Base-by-base conservation (phyloP, 2,329 filamentous ascomycete species). In the Stemphylium lycopersici region DNA sequence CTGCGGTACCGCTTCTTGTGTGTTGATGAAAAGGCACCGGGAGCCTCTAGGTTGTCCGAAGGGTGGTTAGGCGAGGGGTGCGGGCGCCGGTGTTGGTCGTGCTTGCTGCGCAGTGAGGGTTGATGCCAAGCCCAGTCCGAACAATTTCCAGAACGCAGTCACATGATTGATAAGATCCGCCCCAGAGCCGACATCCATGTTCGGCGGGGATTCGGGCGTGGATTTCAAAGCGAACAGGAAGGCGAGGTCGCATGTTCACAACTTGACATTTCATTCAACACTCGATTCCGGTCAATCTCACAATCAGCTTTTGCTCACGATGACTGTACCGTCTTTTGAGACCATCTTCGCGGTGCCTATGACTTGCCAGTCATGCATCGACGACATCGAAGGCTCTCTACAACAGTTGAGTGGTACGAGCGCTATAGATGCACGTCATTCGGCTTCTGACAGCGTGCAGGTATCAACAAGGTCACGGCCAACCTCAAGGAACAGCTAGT, bases 261-360 rank as follows among this genome's bases (percentile, higher is more conserved):
- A 49, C 43, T 48, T 56, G 38, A 47, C 38, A 34, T 52, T 52
- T 46, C 46, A 45, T 52, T 47, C 34, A 40, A 49, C 31, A 48
- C 24, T 37, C 36, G 29, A 29, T 20, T 24, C 12, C 15, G 24
- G 16, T 31, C 34, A 10, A 32, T 26, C 39, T 18, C 37, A 42
- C n/a, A 47, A 22, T 31, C 29, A 15, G 41, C 11, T 52, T 29
- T 31, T 18, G n/a, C 36, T 46, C 45, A 65, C 43, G 12, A 74
- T 74, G 72, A 67, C 67, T 12, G 65, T 74, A 20, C 71, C 71
- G 6, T 53, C 62, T 12, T 74, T 74, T 34, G 72, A 98, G 89
- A 96, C 93, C 57, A 89, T 93, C 62, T 98, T 98, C 77, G 92
- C 93, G 61, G 95, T 98, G 66, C 93, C 92, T 50, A 88, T 98